Evolutionary conservation across 1,139 yeast species (phyloP).

Genomic region (Debaryomyces sp.): DNA sequence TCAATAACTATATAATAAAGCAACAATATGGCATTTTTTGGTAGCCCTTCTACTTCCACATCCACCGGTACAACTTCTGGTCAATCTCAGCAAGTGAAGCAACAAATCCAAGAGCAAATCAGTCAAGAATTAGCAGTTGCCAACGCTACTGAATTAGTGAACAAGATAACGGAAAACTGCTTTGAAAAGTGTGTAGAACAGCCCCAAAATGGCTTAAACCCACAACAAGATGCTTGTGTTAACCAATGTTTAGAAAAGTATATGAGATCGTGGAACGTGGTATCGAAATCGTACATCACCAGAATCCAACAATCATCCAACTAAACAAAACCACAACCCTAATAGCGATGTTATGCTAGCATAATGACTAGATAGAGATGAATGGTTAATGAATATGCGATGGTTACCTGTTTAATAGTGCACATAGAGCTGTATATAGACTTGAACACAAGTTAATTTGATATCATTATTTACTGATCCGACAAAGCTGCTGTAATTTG

Average conservation of each 20-base stretch:
- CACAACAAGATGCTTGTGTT: slow-evolving; percentile 53
- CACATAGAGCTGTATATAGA: slow-evolving; percentile 7
- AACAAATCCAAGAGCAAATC: slow-evolving; percentile 70
- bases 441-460: slow-evolving; percentile 1
- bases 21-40: slow-evolving; percentile 35
- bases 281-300: slow-evolving; percentile 73
- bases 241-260: slow-evolving; percentile 82
- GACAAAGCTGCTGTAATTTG: not conserved
- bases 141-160: slow-evolving; percentile 85
- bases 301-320: slow-evolving; percentile 55
- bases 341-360: not conserved
- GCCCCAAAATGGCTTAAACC: slow-evolving; percentile 47
- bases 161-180: slow-evolving; percentile 86
- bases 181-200: slow-evolving; percentile 70
- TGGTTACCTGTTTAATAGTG: slow-evolving; percentile 4
- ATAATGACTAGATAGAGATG: not conserved
- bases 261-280: slow-evolving; percentile 88
- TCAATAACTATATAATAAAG: not conserved
- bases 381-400: not conserved
- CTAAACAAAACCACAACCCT: not conserved
- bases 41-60: slow-evolving; percentile 25
- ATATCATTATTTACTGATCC: not conserved
- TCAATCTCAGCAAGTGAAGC: slow-evolving; percentile 42
- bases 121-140: slow-evolving; percentile 85
- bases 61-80: slow-evolving; percentile 18